These are phyloP conservation scores for Solanum gandarillasii DNA, from an alignment of 257 asterid species.

Conservation along the genomic window DNA sequence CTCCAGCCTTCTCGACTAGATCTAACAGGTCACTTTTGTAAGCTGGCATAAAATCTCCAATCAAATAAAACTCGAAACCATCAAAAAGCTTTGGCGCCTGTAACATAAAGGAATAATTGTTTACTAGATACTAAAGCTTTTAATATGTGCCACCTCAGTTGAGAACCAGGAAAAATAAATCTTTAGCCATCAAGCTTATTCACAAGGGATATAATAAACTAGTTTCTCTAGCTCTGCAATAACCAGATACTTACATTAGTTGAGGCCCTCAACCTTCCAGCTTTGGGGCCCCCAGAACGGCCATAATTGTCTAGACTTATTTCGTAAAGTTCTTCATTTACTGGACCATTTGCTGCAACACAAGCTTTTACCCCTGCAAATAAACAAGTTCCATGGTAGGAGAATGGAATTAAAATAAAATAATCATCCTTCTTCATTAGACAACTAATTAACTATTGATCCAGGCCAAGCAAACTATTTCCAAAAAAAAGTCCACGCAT, in stretches of 20 bases:
- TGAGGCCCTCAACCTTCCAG: slow-evolving; percentile 57
- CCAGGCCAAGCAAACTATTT: background rate
- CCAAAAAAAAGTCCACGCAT: background rate
- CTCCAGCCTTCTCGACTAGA: slow-evolving; percentile 66
- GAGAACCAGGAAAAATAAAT: background rate
- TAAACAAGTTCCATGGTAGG: background rate
- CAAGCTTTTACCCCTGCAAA: slow-evolving; percentile 76
- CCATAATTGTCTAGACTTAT: slow-evolving; percentile 75
- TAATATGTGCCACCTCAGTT: background rate
- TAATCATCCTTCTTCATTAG: background rate
- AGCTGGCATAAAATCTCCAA: slow-evolving; percentile 49
- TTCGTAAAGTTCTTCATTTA: slow-evolving; percentile 71
- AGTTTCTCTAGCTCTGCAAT: background rate
- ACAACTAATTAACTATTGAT: background rate
- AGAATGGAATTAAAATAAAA: background rate
- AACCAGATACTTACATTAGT: slow-evolving; percentile 35
- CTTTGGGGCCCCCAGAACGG: slow-evolving; percentile 55
- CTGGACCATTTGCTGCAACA: slow-evolving; percentile 36
- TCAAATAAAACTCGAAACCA: slow-evolving; percentile 44
- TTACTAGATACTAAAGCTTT: background rate
- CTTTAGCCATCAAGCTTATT: background rate
- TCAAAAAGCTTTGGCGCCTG: slow-evolving; percentile 76
- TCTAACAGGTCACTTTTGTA: slow-evolving; percentile 54
- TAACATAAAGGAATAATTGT: background rate
- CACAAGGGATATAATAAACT: background rate